phyloP scores from a whole-genome alignment of 441 rosid species.

The Eruca vesicaria region DNA sequence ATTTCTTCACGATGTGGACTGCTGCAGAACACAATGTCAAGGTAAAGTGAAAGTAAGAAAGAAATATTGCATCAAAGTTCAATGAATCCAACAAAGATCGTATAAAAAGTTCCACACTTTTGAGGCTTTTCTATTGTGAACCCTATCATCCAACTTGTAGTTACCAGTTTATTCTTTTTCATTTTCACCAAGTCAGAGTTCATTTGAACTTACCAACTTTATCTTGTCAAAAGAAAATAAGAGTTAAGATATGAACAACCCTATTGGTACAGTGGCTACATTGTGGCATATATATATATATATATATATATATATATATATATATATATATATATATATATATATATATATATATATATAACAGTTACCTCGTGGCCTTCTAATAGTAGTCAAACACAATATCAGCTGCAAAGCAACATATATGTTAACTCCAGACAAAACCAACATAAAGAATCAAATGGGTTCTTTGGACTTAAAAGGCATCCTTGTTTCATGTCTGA shows the following conservation, averaged over 20 bases:
- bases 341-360: too few species aligned
- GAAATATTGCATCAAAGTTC: too few species aligned
- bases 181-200: conserved; percentile 37
- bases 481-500: not conserved
- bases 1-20: conserved; percentile 90
- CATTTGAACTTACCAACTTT: conserved; percentile 81
- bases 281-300: too few species aligned
- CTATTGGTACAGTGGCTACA: conserved; percentile 1
- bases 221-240: conserved; percentile 56
- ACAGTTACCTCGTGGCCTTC: conserved; percentile 79
- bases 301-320: too few species aligned
- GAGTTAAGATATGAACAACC: not conserved
- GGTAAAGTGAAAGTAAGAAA: too few species aligned
- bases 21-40: conserved; percentile 47
- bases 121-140: not conserved
- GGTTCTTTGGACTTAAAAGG: too few species aligned
- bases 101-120: conserved; percentile 26
- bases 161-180: too few species aligned
- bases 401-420: conserved; percentile 55
- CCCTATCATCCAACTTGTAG: not conserved
- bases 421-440: conserved; percentile 10
- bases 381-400: conserved; percentile 94
- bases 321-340: too few species aligned
- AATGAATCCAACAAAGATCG: too few species aligned
- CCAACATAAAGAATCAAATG: too few species aligned